phyloP scores from a whole-genome alignment of 352 stramenopile species.

The Phytophthora crassamura region DNA sequence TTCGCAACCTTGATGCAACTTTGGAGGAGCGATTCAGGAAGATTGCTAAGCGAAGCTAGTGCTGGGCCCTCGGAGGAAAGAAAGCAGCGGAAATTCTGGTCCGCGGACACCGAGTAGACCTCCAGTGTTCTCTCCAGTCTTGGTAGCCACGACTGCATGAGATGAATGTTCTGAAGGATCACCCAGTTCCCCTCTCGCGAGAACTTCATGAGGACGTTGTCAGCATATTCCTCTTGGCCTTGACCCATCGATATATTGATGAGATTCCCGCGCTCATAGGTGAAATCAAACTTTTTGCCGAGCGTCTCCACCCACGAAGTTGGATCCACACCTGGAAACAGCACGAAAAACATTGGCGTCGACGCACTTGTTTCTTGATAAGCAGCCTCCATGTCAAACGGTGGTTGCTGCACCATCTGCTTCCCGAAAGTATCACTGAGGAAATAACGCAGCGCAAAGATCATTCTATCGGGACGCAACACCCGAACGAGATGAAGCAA shows the following conservation, averaged over 20 bases:
- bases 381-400: conserved; percentile 86
- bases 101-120: conserved; percentile 80
- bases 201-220: conserved; percentile 73
- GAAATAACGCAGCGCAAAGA: conserved; percentile 75
- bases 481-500: conserved; percentile 84
- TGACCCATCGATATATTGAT: conserved; percentile 92
- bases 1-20: conserved; percentile 91
- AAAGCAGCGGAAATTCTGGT: conserved; percentile 95
- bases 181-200: conserved; percentile 87
- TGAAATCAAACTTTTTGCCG: conserved; percentile 84
- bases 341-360: conserved; percentile 93
- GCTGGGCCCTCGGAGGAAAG: conserved; percentile 92
- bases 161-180: conserved; percentile 92
- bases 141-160: conserved; percentile 92
- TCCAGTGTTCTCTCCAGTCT: conserved; percentile 84
- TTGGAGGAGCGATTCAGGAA: conserved; percentile 86
- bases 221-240: conserved; percentile 80
- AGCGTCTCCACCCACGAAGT: conserved; percentile 87
- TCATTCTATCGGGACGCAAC: conserved; percentile 85
- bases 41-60: conserved; percentile 86
- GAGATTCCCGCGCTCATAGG: conserved; percentile 78
- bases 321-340: conserved; percentile 93
- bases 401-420: conserved; percentile 83
- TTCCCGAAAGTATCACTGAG: conserved; percentile 59
- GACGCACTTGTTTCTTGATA: conserved; percentile 92